phyloP scores from a whole-genome alignment of 176 grass and related monocot species.

The Sorghum bicolor region Sorghum_bicolor_NCBIv3 NC_012873.2:53832501-53833000 shows the following conservation, averaged over 20 bases:
- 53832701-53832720: slow-evolving; percentile 52
- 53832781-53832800: slow-evolving; percentile 61
- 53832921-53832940: slow-evolving; percentile 76
- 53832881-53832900: slow-evolving; percentile 61
- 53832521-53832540: not conserved
- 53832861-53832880: slow-evolving; percentile 19
- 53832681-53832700: slow-evolving; percentile 55
- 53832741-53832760: slow-evolving; percentile 58
- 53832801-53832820: slow-evolving; percentile 37
- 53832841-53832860: not conserved
- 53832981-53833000: slow-evolving; percentile 54
- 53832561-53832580: slow-evolving; percentile 39
- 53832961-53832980: slow-evolving; percentile 79
- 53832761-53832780: slow-evolving; percentile 51
- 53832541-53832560: not conserved
- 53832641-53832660: slow-evolving; percentile 40
- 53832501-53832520: not conserved
- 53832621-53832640: slow-evolving; percentile 35
- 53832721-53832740: slow-evolving; percentile 44
- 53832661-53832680: slow-evolving; percentile 69
- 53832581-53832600: slow-evolving; percentile 61
- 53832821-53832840: not conserved
- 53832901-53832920: slow-evolving; percentile 75
- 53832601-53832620: slow-evolving; percentile 38
- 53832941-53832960: slow-evolving; percentile 83